phyloP scores from a whole-genome alignment of 2,329 filamentous ascomycete species.

The Phialophora expanda region DNA sequence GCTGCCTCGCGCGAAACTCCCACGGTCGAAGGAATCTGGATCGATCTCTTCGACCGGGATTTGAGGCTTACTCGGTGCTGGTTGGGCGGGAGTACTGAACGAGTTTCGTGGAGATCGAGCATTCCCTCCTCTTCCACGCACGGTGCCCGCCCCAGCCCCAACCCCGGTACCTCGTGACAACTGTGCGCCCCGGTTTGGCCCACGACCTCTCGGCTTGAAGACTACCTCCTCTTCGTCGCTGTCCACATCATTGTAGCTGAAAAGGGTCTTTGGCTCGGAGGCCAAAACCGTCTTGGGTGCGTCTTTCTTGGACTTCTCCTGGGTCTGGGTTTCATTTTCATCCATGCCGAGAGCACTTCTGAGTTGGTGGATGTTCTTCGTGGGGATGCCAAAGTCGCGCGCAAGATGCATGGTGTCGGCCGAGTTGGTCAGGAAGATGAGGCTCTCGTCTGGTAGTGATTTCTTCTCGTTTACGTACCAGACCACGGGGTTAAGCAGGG shows the following conservation, averaged over 20 bases:
- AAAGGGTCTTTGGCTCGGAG: constrained; percentile 50
- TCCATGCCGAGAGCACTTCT: constrained; percentile 55
- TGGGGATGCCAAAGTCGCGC: constrained; percentile 54
- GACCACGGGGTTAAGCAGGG: constrained; percentile 52
- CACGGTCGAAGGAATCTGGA: constrained; percentile 55
- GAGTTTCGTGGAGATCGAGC: constrained; percentile 30
- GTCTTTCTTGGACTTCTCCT: constrained; percentile 54
- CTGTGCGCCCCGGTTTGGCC: constrained; percentile 26
- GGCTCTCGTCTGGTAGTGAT: constrained; percentile 43
- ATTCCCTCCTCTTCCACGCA: constrained; percentile 26
- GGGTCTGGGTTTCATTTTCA: constrained; percentile 52
- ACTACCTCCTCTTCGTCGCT: constrained; percentile 57
- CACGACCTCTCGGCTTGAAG: constrained; percentile 43
- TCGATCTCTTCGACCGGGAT: constrained; percentile 55
- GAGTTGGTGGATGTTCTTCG: constrained; percentile 56
- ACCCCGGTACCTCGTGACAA: constrained; percentile 20
- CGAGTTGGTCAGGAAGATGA: constrained; percentile 53
- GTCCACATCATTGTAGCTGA: constrained; percentile 54
- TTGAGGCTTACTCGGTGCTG: constrained; percentile 41
- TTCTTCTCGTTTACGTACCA: constrained; percentile 51
- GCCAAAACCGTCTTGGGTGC: constrained; percentile 36
- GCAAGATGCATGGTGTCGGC: constrained; percentile 51
- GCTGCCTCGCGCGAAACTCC: constrained; percentile 39
- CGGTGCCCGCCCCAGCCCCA: constrained; percentile 20
- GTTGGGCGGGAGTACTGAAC: constrained; percentile 31